Conservation (phyloP, 257 asterid species). For the Echites panduratus region DNA sequence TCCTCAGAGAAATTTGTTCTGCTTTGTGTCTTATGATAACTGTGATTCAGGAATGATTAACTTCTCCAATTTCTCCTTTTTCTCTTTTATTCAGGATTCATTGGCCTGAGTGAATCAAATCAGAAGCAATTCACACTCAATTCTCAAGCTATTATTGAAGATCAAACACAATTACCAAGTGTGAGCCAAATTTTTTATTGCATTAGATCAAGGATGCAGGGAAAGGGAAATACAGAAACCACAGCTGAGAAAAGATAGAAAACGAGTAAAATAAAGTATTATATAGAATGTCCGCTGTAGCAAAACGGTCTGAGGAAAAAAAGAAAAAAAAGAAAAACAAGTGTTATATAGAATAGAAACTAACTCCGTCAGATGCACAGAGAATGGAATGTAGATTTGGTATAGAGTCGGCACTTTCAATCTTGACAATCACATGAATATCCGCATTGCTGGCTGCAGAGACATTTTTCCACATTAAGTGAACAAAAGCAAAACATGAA, state of each 20-base stretch:
- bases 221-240: neutral
- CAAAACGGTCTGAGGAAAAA: too few species aligned
- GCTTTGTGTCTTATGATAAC: neutral
- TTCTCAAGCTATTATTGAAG: neutral
- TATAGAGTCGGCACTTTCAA: constrained; percentile 97
- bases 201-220: neutral
- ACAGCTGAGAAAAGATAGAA: neutral
- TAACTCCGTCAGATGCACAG: constrained; percentile 94
- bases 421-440: constrained; percentile 81
- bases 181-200: neutral
- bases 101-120: neutral
- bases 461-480: constrained; percentile 16
- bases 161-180: neutral
- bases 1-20: neutral
- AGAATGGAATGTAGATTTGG: constrained; percentile 88
- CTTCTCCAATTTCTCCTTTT: neutral
- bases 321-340: too few species aligned
- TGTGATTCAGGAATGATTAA: neutral
- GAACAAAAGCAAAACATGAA: constrained; percentile 10
- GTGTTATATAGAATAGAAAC: constrained; percentile 21
- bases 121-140: neutral
- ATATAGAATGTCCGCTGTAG: too few species aligned
- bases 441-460: constrained; percentile 73
- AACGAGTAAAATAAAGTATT: neutral
- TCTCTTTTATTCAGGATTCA: neutral